These are phyloP conservation scores for Ophiostoma australiae DNA, from an alignment of 2,329 filamentous ascomycete species.

Conservation along the genomic window DNA sequence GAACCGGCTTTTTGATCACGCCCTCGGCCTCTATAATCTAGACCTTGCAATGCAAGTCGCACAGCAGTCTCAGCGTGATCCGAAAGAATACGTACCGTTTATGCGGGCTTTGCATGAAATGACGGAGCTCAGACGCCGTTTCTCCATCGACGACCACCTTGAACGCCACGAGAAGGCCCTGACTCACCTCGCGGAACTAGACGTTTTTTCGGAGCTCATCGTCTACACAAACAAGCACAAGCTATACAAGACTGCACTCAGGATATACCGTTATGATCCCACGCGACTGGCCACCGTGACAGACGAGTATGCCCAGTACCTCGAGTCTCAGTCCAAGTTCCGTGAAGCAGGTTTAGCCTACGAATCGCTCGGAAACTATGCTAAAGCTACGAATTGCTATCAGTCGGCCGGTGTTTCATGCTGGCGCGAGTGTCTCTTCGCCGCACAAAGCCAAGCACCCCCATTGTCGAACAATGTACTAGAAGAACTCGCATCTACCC, in stretches of 20 bases:
- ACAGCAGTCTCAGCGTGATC: constrained; percentile 93
- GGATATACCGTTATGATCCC: constrained; percentile 77
- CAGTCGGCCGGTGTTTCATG: constrained; percentile 67
- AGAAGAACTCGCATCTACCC: constrained; percentile 60
- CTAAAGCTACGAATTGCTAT: constrained; percentile 75
- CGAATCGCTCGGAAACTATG: constrained; percentile 73
- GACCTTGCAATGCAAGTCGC: constrained; percentile 86
- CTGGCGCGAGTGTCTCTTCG: constrained; percentile 88
- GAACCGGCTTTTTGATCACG: constrained; percentile 84
- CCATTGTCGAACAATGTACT: constrained; percentile 48
- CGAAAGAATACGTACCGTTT: constrained; percentile 91
- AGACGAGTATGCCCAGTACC: constrained; percentile 70
- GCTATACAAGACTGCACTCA: constrained; percentile 72
- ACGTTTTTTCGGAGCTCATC: constrained; percentile 71
- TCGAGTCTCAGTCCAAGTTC: constrained; percentile 69
- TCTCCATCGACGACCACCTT: constrained; percentile 85
- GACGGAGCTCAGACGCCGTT: constrained; percentile 64
- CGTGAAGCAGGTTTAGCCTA: constrained; percentile 87
- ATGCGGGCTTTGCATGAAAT: constrained; percentile 80
- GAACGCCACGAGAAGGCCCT: constrained; percentile 72
- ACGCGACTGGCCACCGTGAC: constrained; percentile 64
- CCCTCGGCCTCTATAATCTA: constrained; percentile 85
- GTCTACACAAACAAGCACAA: constrained; percentile 72
- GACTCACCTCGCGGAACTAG: constrained; percentile 65
- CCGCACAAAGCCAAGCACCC: constrained; percentile 57